Conservation (phyloP, 75 land plant genomes). For the Pseudotsuga menziesii region DNA sequence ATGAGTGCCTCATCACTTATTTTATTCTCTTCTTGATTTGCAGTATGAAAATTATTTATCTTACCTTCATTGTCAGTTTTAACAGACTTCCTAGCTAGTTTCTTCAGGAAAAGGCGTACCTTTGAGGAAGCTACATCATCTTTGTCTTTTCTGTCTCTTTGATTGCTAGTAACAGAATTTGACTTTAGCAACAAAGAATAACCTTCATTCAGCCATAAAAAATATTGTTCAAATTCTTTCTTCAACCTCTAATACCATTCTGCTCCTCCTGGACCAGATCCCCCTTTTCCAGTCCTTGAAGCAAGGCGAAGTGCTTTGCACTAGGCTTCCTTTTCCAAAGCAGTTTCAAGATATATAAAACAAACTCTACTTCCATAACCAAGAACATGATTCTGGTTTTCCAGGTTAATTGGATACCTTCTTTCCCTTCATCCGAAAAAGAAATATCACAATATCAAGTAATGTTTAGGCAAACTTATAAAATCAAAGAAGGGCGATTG, state of each 20-base stretch:
- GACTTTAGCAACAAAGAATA: constrained; percentile 56
- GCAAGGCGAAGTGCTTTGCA: constrained; percentile 92
- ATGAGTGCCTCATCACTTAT: constrained; percentile 10
- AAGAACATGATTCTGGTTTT: constrained; percentile 42
- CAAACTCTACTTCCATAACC: constrained; percentile 42
- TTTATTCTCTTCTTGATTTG: constrained; percentile 27
- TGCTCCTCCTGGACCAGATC: constrained; percentile 8
- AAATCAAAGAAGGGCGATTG: neutral
- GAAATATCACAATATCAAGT: neutral
- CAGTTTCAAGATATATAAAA: constrained; percentile 78
- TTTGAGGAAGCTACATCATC: constrained; percentile 49
- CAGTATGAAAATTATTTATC: constrained; percentile 3
- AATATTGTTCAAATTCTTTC: constrained; percentile 58
- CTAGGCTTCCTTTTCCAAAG: constrained; percentile 97
- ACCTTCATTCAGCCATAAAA: constrained; percentile 29
- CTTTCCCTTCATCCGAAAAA: constrained; percentile 58
- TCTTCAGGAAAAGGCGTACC: constrained; percentile 48
- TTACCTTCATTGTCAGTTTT: constrained; percentile 34
- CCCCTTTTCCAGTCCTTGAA: constrained; percentile 28
- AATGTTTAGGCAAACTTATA: neutral
- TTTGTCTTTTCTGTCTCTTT: constrained; percentile 14
- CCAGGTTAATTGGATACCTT: constrained; percentile 75
- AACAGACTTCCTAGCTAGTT: constrained; percentile 53
- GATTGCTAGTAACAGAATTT: neutral
- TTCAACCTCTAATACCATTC: constrained; percentile 42